These are phyloP conservation scores for Mucor irregularis DNA, from an alignment of 371 early-diverging fungal species.

Conservation along the genomic window DNA sequence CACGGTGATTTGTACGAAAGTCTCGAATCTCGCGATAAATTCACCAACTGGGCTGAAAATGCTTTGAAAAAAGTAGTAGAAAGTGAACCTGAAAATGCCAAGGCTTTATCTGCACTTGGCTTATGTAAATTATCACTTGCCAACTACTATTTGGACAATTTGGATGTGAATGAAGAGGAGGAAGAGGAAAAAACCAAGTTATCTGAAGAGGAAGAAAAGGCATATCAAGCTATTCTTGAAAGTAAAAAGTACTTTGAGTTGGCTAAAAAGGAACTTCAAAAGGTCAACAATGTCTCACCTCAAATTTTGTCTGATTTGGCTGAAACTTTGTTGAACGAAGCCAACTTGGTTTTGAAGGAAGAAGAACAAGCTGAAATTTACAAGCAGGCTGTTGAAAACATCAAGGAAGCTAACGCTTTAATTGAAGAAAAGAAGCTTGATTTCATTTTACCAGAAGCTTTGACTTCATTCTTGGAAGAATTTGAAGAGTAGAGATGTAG, in stretches of 20 bases:
- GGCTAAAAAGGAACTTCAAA: conserved; percentile 25
- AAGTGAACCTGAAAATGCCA: conserved; percentile 34
- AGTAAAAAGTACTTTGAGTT: conserved; percentile 37
- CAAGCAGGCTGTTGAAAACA: conserved; percentile 27
- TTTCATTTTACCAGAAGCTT: conserved; percentile 42
- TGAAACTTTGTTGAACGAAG: conserved; percentile 41
- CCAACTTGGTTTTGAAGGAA: conserved; percentile 41
- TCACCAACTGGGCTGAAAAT: conserved; percentile 37
- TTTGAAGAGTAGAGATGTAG: too few relatives aligned
- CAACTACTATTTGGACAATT: conserved; percentile 44
- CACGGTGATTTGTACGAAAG: background rate
- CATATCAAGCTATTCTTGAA: conserved; percentile 32
- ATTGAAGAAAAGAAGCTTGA: conserved; percentile 29
- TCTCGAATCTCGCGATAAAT: conserved; percentile 22
- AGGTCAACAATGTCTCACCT: conserved; percentile 22
- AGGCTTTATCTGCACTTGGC: conserved; percentile 37
- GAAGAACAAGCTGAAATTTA: conserved; percentile 39
- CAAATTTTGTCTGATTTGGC: conserved; percentile 41
- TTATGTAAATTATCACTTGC: conserved; percentile 36
- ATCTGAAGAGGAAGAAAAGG: conserved; percentile 37
- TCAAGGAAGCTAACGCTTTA: conserved; percentile 32
- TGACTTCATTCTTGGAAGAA: conserved; percentile 45
- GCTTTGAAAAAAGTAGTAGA: conserved; percentile 26
- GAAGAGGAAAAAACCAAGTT: conserved; percentile 25
- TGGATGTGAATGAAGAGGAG: conserved; percentile 29